Conservation (phyloP, 768 basidiomycete species). For the Suillus cothurnatus region DNA sequence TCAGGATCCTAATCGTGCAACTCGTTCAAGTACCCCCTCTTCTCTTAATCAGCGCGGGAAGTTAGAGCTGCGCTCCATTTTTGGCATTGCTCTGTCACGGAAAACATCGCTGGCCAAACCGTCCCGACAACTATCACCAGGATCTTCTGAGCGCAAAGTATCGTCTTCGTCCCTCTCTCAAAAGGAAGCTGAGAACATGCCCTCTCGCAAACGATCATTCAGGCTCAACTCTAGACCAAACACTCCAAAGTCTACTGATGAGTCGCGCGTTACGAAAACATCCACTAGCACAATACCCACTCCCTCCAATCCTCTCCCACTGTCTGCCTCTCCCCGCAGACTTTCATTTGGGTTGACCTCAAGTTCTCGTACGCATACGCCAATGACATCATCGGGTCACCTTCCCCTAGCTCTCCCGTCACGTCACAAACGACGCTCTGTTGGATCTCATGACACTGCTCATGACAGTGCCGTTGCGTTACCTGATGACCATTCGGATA, state of each 20-base stretch:
- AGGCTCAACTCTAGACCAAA: conserved; percentile 31
- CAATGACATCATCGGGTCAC: conserved; percentile 31
- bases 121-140: conserved; percentile 18
- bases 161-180: conserved; percentile 28
- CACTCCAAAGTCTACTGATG: conserved; percentile 32
- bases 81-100: conserved; percentile 32
- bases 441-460: conserved; percentile 32
- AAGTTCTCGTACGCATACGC: conserved; percentile 29
- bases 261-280: conserved; percentile 20
- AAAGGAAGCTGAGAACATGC: conserved; percentile 14
- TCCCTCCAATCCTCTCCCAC: conserved; percentile 32
- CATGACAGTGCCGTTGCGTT: conserved; percentile 37
- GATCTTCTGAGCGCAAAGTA: conserved; percentile 22
- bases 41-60: conserved; percentile 22
- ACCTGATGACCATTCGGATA: conserved; percentile 24
- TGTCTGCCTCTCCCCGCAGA: conserved; percentile 36
- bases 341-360: conserved; percentile 33
- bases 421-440: conserved; percentile 29
- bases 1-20: conserved; percentile 22
- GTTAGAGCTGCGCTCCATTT: conserved; percentile 24
- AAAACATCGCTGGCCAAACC: conserved; percentile 26
- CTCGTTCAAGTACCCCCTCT: conserved; percentile 33
- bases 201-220: conserved; percentile 34
- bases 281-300: conserved; percentile 25
- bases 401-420: conserved; percentile 28